A percentile compares a stretch with the other conserved stretches of the same genome.
phyloP scores from a whole-genome alignment of 805 yeast genomes.

The Candida sonorensis region DNA sequence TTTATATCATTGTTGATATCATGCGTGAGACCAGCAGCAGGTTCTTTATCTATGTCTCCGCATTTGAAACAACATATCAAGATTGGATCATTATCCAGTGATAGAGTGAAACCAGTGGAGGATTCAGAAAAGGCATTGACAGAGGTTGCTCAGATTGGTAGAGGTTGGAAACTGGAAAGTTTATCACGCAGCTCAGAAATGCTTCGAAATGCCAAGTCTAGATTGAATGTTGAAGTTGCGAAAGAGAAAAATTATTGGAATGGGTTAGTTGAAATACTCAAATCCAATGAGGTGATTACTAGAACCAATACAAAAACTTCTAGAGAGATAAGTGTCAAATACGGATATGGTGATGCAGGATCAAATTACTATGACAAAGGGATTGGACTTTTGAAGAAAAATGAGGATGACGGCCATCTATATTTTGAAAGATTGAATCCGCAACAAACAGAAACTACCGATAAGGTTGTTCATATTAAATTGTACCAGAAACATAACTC shows the following conservation, averaged over 20 bases:
- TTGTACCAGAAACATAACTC: slow-evolving; percentile 26
- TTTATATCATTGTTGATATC: slow-evolving; percentile 80
- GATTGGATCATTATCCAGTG: slow-evolving; percentile 62
- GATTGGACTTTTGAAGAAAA: slow-evolving; percentile 58
- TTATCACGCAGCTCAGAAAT: slow-evolving; percentile 46
- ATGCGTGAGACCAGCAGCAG: slow-evolving; percentile 77
- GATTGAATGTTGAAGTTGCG: slow-evolving; percentile 45
- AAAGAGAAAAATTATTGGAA: slow-evolving; percentile 70
- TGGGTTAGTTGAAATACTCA: slow-evolving; percentile 35
- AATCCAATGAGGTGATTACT: slow-evolving; percentile 55
- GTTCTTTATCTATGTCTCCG: slow-evolving; percentile 82
- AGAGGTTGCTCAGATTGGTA: slow-evolving; percentile 37
- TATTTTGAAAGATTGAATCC: slow-evolving; percentile 28
- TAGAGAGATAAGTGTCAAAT: slow-evolving; percentile 66
- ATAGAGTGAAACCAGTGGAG: slow-evolving; percentile 27
- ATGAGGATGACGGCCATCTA: slow-evolving; percentile 36
- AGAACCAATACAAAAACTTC: slow-evolving; percentile 55
- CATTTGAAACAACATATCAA: slow-evolving; percentile 69
- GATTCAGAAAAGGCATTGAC: slow-evolving; percentile 12
- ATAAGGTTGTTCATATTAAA: slow-evolving; percentile 52
- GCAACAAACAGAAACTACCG: slow-evolving; percentile 29
- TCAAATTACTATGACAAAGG: slow-evolving; percentile 71
- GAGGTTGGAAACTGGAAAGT: slow-evolving; percentile 84
- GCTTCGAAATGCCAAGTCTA: slow-evolving; percentile 43
- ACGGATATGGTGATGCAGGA: slow-evolving; percentile 90